Evolutionary conservation across 75 land plant genomes (phyloP), one percentile per base, ranked within the genome.

Genomic region (Cunninghamia lanceolata): DNA sequence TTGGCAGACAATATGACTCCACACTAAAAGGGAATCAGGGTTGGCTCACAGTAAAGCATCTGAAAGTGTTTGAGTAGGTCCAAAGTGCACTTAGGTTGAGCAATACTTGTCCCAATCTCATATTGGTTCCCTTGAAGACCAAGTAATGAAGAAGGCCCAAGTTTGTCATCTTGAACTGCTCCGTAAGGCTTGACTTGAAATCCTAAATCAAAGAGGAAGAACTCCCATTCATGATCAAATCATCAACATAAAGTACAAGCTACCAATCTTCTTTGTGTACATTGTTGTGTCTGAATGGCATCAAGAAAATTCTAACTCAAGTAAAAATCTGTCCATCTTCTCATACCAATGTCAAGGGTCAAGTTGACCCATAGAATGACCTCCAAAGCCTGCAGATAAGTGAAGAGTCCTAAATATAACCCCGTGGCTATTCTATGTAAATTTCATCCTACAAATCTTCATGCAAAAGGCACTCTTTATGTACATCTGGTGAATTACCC

Each of bases 211-310:
- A 28, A 28, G n/a, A 28, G 73, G 73, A 28, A 30, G 9, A 28
- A 30, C 73, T 68, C 32, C 11, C 32, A 6, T 28, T n/a, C 34
- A 68, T 68, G 34, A 68, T 30, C 32, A 68, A 30, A 68, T 30
- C 73, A 68, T 68, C 73, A 68, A 68, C 73, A 68, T 68, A 68
- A 68, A 68, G 73, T 28, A 68, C 32, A 68, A 68, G 70, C 10
- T 30, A n/a, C 6, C 2, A 8, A 9, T 30, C n/a, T 6, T 68
- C 73, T 68, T 68, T 28, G 32, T 68, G 25, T n/a, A 8, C n/a
- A 68, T 30, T 28, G 9, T n/a, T 68, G 32, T n/a, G 32, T 68
- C 2, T 8, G 9, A 68, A 68, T 68, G 73, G 2, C 73, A 68
- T 30, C 32, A 0, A 17, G 9, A 30, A 68, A 68, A 68, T 28